Percentiles rank a stretch among this genome's conserved stretches.
phyloP scores from a whole-genome alignment of 83 land plant genomes.

The Thuja plicata region DNA sequence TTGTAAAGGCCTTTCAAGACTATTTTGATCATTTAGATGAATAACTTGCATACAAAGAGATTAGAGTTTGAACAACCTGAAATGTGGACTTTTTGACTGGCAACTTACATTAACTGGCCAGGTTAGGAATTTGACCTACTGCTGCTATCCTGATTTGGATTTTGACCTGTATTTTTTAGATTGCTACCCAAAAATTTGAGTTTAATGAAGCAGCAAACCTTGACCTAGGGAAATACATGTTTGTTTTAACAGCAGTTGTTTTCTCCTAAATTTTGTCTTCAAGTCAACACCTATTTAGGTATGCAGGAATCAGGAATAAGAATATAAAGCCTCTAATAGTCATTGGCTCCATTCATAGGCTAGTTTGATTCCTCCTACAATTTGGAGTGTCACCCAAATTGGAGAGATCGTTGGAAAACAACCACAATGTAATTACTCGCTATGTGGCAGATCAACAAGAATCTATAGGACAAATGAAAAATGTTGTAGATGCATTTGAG shows the following conservation, averaged over 20 bases:
- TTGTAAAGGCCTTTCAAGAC: neutral
- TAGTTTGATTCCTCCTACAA: neutral
- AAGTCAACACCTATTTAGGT: neutral
- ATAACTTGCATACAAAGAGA: neutral
- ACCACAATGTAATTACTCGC: neutral
- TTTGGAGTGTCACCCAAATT: neutral
- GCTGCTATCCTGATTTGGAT: neutral
- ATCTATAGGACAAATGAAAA: neutral
- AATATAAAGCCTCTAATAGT: neutral
- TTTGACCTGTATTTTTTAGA: neutral
- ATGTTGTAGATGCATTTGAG: neutral
- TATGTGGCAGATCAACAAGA: neutral
- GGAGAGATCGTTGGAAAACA: neutral
- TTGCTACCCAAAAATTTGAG: neutral
- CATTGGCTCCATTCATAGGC: neutral
- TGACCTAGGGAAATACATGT: neutral
- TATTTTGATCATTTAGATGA: neutral
- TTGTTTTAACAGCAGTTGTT: too few species aligned
- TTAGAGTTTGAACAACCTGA: neutral
- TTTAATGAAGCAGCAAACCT: neutral
- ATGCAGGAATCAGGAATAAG: neutral
- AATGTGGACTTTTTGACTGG: neutral
- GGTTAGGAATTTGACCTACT: neutral
- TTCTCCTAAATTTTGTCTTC: neutral
- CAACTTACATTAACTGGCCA: neutral